phyloP scores from a whole-genome alignment of 495 filamentous ascomycete genomes.

The Penicillium cinerascens region DNA sequence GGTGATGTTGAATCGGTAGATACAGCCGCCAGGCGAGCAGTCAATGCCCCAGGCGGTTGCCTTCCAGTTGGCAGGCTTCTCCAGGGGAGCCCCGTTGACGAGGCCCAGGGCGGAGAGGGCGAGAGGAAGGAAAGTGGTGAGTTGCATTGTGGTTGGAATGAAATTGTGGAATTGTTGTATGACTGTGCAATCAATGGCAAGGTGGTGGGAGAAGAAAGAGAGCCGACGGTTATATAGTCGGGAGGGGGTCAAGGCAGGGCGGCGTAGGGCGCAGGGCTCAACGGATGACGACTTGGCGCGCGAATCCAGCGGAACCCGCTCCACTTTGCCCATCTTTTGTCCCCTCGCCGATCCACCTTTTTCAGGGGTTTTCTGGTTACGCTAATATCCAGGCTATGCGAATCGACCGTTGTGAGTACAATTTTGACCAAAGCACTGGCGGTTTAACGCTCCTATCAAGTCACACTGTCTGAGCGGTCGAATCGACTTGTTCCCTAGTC shows the following conservation, averaged over 20 bases:
- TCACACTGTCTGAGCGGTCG: slow-evolving; percentile 9
- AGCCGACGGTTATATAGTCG: background rate
- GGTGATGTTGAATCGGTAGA: slow-evolving; percentile 36
- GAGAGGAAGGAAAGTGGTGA: slow-evolving; percentile 28
- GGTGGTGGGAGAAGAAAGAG: background rate
- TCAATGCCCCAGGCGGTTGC: slow-evolving; percentile 30
- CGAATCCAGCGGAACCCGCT: background rate
- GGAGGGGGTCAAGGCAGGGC: background rate
- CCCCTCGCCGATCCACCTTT: background rate
- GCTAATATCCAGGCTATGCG: background rate
- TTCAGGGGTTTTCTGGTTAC: background rate
- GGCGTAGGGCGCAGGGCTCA: background rate
- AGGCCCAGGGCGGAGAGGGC: slow-evolving; percentile 29
- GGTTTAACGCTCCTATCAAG: background rate
- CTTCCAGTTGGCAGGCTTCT: slow-evolving; percentile 18
- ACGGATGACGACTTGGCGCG: background rate
- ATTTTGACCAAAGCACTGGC: background rate
- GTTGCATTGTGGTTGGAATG: slow-evolving; percentile 30
- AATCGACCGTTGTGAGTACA: background rate
- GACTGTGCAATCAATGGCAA: no score
- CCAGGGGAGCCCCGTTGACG: slow-evolving; percentile 13
- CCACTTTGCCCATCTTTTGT: background rate
- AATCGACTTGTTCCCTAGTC: background rate
- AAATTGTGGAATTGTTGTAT: background rate
- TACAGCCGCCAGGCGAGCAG: slow-evolving; percentile 35